Evolutionary conservation across 2,329 filamentous ascomycete genomes (phyloP).

Genomic region (Beauveria sp.): DNA sequence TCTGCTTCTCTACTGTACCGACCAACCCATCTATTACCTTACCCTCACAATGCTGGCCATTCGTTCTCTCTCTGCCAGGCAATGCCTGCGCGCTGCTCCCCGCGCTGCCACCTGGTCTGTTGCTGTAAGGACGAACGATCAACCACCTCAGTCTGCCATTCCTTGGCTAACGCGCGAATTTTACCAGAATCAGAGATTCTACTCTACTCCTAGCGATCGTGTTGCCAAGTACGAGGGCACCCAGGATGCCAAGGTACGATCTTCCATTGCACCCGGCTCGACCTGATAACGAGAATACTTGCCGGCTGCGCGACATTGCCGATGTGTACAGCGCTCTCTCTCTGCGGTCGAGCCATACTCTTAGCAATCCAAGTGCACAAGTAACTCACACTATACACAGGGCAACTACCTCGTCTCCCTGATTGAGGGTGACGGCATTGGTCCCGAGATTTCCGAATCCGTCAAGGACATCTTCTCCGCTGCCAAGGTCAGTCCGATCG

Average conservation of each 20-base stretch:
- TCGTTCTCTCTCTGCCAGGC: constrained; percentile 68
- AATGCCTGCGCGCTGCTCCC: constrained; percentile 66
- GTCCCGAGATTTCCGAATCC: constrained; percentile 93
- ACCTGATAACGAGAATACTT: neutral
- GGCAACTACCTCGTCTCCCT: constrained; percentile 93
- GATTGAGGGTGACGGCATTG: constrained; percentile 98
- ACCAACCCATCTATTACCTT: neutral
- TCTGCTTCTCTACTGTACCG: constrained; percentile 14
- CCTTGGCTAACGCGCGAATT: neutral
- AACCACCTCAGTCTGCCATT: constrained; percentile 5
- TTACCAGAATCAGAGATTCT: constrained; percentile 49
- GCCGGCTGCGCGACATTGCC: neutral
- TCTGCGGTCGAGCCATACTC: neutral
- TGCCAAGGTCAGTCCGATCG: constrained; percentile 61
- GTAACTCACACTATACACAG: constrained; percentile 35
- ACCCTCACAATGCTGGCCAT: constrained; percentile 68
- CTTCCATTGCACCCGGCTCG: constrained; percentile 11
- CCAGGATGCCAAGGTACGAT: constrained; percentile 78
- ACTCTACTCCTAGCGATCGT: constrained; percentile 56
- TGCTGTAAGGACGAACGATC: constrained; percentile 21
- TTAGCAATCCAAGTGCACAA: constrained; percentile 9
- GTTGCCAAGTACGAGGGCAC: constrained; percentile 91
- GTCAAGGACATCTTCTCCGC: constrained; percentile 98
- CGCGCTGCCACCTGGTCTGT: constrained; percentile 38
- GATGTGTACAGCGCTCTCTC: neutral